Conservation (phyloP, 2,329 filamentous ascomycete genomes). For the Neospermospora avenae region DNA sequence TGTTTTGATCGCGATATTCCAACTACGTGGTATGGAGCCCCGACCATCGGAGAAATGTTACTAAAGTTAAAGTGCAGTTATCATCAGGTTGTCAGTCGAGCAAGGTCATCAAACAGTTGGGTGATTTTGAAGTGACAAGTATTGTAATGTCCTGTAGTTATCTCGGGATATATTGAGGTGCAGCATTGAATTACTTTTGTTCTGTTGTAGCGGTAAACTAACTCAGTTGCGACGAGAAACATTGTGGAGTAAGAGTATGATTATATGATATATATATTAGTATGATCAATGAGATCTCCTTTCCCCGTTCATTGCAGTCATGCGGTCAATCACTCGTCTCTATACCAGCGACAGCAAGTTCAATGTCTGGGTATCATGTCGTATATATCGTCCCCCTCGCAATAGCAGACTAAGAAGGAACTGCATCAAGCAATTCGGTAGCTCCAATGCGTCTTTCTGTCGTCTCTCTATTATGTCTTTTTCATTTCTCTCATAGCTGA, state of each 20-base stretch:
- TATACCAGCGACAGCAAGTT: constrained; percentile 8
- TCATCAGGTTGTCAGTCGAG: too few species aligned
- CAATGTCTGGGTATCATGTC: constrained; percentile 15
- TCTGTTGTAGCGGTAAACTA: not conserved
- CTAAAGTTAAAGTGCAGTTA: too few species aligned
- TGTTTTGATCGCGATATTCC: not conserved
- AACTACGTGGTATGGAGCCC: too few species aligned
- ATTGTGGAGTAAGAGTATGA: not conserved
- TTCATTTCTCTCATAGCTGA: not conserved
- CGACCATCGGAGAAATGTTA: too few species aligned
- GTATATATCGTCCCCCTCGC: not conserved
- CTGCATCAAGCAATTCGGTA: not conserved
- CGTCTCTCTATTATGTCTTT: not conserved
- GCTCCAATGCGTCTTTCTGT: not conserved
- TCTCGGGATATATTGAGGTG: too few species aligned
- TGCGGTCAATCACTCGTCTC: not conserved
- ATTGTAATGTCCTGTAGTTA: too few species aligned
- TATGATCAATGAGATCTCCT: not conserved
- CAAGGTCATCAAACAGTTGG: too few species aligned
- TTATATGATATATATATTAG: not conserved
- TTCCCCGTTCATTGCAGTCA: constrained; percentile 1
- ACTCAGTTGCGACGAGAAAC: not conserved
- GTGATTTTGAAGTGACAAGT: too few species aligned
- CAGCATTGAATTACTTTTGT: too few species aligned
- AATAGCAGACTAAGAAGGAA: not conserved